phyloP scores from a whole-genome alignment of 2,329 filamentous ascomycete species.

The Rhinocladiella similis region DNA sequence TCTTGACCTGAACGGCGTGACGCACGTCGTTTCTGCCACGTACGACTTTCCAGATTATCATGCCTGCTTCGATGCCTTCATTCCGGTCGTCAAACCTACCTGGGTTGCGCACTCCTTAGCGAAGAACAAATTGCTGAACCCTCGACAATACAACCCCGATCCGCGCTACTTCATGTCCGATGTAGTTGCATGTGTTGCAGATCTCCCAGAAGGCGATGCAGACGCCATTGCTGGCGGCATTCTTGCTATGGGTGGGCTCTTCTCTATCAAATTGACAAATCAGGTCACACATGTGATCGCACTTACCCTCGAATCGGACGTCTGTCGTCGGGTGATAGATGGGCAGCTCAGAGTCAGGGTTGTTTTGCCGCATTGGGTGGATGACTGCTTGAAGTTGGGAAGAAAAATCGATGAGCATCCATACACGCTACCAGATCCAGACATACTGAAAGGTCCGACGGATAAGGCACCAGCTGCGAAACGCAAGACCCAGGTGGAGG shows the following conservation, averaged over 20 bases:
- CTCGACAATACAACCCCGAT: slow-evolving; percentile 86
- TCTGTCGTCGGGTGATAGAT: slow-evolving; percentile 62
- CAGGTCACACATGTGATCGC: slow-evolving; percentile 88
- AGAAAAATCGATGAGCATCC: slow-evolving; percentile 86
- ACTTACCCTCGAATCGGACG: slow-evolving; percentile 71
- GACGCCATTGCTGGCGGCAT: slow-evolving; percentile 91
- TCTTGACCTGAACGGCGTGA: slow-evolving; percentile 37
- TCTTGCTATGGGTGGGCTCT: slow-evolving; percentile 83
- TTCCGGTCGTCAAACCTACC: slow-evolving; percentile 76
- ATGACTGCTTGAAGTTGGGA: slow-evolving; percentile 91
- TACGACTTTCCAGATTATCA: slow-evolving; percentile 90
- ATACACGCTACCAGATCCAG: slow-evolving; percentile 81
- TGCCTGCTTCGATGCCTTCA: slow-evolving; percentile 71
- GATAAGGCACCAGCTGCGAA: slow-evolving; percentile 59
- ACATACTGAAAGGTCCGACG: slow-evolving; percentile 64
- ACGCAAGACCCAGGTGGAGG: slow-evolving; percentile 62
- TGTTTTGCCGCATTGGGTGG: slow-evolving; percentile 85
- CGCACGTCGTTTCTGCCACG: slow-evolving; percentile 71
- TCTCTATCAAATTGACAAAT: slow-evolving; percentile 69
- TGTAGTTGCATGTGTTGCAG: slow-evolving; percentile 77
- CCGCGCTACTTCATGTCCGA: slow-evolving; percentile 86
- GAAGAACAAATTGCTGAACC: slow-evolving; percentile 70
- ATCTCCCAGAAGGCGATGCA: slow-evolving; percentile 81
- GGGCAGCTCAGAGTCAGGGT: slow-evolving; percentile 75
- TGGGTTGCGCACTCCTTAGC: slow-evolving; percentile 76